These are phyloP conservation scores for Sclerotinia spermophila DNA, from an alignment of 2,329 filamentous ascomycete species.

Conservation along the genomic window DNA sequence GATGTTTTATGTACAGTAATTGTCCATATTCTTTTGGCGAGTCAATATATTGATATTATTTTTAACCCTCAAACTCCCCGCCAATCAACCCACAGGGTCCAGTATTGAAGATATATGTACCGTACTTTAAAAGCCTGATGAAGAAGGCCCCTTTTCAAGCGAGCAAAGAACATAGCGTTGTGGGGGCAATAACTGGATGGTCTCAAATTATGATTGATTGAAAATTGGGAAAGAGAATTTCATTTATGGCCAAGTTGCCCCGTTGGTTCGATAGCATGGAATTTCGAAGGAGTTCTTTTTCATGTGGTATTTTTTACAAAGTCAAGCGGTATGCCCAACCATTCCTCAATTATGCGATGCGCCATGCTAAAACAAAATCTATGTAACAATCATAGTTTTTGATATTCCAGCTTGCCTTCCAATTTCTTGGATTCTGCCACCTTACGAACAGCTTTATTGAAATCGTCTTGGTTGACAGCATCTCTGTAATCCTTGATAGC, in stretches of 20 bases:
- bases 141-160: conserved; percentile 18
- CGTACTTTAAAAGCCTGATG: neutral
- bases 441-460: conserved; percentile 98
- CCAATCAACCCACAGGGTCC: conserved; percentile 9
- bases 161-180: neutral
- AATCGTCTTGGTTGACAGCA: conserved; percentile 95
- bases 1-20: neutral
- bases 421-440: conserved; percentile 97
- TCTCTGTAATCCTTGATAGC: conserved; percentile 98
- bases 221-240: neutral
- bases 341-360: conserved; percentile 26
- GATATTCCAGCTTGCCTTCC: conserved; percentile 96
- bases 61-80: neutral
- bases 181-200: conserved; percentile 1
- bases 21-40: neutral
- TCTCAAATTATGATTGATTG: neutral
- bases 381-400: conserved; percentile 67
- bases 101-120: conserved; percentile 7
- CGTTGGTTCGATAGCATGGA: neutral
- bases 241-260: neutral
- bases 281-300: conserved; percentile 16
- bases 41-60: conserved; percentile 4
- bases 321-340: conserved; percentile 28
- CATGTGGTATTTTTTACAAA: conserved; percentile 35
- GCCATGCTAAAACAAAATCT: conserved; percentile 29